phyloP scores from a whole-genome alignment of 116 monocot species.

The Papilionanthe hybrid region DNA sequence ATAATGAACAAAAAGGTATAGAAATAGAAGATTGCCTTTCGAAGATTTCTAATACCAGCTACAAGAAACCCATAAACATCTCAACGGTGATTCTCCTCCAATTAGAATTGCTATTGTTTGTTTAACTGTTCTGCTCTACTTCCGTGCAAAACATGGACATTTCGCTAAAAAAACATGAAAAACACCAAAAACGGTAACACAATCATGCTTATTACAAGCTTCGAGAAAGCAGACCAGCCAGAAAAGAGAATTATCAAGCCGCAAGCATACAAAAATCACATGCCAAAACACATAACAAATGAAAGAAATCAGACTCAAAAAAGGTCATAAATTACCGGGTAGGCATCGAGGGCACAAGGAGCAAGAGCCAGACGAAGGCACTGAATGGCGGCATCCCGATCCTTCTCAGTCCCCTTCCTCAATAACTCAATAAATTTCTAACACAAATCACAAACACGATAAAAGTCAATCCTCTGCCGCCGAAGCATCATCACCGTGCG shows the following conservation, averaged over 20 bases:
- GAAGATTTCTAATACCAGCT: too few relatives aligned
- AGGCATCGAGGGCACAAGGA: conserved; percentile 94
- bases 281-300: background rate
- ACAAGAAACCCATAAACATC: too few relatives aligned
- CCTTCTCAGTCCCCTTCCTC: conserved; percentile 63
- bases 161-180: background rate
- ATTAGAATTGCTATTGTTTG: too few relatives aligned
- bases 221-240: background rate
- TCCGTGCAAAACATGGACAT: too few relatives aligned
- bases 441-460: background rate
- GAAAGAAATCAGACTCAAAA: conserved; percentile 8
- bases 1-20: too few relatives aligned
- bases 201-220: background rate
- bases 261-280: background rate
- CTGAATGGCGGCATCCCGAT: conserved; percentile 58
- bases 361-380: conserved; percentile 68
- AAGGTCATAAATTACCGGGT: conserved; percentile 55
- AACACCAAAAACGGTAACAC: background rate
- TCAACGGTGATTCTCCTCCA: too few relatives aligned
- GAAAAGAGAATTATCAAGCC: background rate
- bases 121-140: too few relatives aligned
- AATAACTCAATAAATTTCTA: conserved; percentile 95
- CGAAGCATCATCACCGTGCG: background rate
- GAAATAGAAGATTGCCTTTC: too few relatives aligned
- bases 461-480: background rate